Base-by-base conservation (phyloP, 306 rosid genomes). In the Oemleria cerasiformis region DNA sequence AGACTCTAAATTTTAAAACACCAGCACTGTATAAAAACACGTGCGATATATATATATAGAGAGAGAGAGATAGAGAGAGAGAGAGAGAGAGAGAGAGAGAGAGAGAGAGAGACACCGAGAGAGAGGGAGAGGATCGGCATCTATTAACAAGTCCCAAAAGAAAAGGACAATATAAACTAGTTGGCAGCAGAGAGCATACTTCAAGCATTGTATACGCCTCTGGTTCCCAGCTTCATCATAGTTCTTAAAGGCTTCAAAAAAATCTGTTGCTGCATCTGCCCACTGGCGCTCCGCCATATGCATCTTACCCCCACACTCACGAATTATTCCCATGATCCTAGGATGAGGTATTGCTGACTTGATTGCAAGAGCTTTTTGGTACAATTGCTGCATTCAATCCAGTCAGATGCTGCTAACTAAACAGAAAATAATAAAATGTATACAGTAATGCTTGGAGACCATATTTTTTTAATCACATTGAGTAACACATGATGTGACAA, bases 301-400 rank as follows among this genome's bases (percentile, higher is more conserved):
- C 99, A 94, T 94, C 83, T 94, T 94, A 57, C 99, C 99, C 70
- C 99, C 99, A 70, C 97, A 94, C 81, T 94, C 99, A 54, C 90
- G 95, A 78, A 94, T 94, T 72, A 94, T 94, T 49, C 99, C 99
- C 97, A 94, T 94, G 58, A 94, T 94, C 69, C 99, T 84, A 61
- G 99, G 99, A 91, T 94, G 97, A 78, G 97, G 99, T 74, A 94
- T 94, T 41, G 99, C 99, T 48, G 99, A 94, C 88, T 94, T 94
- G 71, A 94, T 91, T 39, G 95, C 90, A 51, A 94, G 97, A 55
- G 99, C 99, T 78, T 89, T 92, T 79, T 83, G 99, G 86, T 94
- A 94, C 80, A 94, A 91, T 89, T 94, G 97, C 97, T 94, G 96
- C 88, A 89, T 77, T 72, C 71, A 64, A 67, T 53, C 36, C 70